phyloP scores from a whole-genome alignment of 2,329 filamentous ascomycete species.

The Pestalotiopsis sp. region DNA sequence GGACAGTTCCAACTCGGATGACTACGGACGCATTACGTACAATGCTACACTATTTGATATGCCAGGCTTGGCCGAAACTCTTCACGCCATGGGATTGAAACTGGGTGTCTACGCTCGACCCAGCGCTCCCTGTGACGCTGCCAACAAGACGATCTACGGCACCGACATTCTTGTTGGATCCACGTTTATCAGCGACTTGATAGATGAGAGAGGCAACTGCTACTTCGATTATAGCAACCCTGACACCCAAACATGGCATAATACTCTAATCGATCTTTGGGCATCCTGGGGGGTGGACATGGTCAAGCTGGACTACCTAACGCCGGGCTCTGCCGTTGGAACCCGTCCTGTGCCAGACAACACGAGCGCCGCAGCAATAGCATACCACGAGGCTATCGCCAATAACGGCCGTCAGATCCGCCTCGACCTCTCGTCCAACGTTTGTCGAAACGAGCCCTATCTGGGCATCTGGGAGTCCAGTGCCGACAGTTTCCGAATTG shows the following conservation, averaged over 20 bases:
- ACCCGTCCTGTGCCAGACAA: background rate
- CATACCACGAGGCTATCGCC: slow-evolving; percentile 30
- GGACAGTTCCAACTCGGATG: slow-evolving; percentile 24
- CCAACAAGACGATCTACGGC: slow-evolving; percentile 25
- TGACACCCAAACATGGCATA: slow-evolving; percentile 29
- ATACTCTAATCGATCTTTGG: slow-evolving; percentile 18
- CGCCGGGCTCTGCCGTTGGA: slow-evolving; percentile 27
- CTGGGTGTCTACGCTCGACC: slow-evolving; percentile 31
- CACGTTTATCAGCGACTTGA: slow-evolving; percentile 21
- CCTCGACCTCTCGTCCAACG: slow-evolving; percentile 31
- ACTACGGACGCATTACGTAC: slow-evolving; percentile 28
- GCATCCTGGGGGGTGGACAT: slow-evolving; percentile 27
- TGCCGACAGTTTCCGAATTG: slow-evolving; percentile 30
- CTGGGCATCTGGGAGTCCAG: slow-evolving; percentile 27
- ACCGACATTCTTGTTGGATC: slow-evolving; percentile 27
- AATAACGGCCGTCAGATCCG: slow-evolving; percentile 27
- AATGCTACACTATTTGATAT: slow-evolving; percentile 26
- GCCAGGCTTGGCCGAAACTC: slow-evolving; percentile 23
- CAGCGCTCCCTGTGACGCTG: slow-evolving; percentile 25
- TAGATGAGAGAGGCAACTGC: slow-evolving; percentile 19
- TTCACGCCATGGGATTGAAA: slow-evolving; percentile 26
- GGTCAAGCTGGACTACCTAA: slow-evolving; percentile 32
- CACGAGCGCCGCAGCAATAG: slow-evolving; percentile 10
- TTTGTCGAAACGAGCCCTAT: slow-evolving; percentile 25
- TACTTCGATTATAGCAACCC: slow-evolving; percentile 28